A percentile compares a stretch with the other conserved stretches of the same genome.
phyloP scores from a whole-genome alignment of 306 rosid species.

The Castanopsis chinensis region DNA sequence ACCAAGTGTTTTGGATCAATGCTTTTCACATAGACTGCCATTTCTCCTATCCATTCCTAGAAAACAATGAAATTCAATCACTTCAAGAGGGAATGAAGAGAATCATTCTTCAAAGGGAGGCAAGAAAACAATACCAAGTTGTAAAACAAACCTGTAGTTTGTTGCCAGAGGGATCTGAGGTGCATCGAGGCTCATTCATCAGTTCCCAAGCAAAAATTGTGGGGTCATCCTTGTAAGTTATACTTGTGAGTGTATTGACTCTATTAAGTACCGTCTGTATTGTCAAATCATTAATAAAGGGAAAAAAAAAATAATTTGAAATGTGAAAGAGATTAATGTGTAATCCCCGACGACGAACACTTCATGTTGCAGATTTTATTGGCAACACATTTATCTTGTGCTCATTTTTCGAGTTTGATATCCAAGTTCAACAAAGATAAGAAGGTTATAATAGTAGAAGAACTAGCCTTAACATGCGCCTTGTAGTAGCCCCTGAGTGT shows the following conservation, averaged over 20 bases:
- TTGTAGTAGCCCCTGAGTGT: slow-evolving; percentile 80
- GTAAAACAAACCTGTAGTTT: slow-evolving; percentile 61
- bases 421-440: slow-evolving; percentile 1
- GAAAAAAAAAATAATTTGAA: neutral
- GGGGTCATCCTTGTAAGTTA: slow-evolving; percentile 91
- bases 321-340: neutral
- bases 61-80: slow-evolving; percentile 15
- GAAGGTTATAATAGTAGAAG: neutral
- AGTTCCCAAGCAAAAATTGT: slow-evolving; percentile 96
- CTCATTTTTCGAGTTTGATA: neutral
- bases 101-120: neutral
- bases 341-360: neutral
- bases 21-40: slow-evolving; percentile 84
- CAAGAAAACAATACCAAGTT: neutral
- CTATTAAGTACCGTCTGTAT: slow-evolving; percentile 81
- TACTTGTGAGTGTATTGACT: slow-evolving; percentile 68
- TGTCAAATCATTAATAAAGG: neutral
- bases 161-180: slow-evolving; percentile 75
- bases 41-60: slow-evolving; percentile 90
- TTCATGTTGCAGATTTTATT: neutral
- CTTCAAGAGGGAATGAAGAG: neutral
- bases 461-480: slow-evolving; percentile 78
- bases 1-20: slow-evolving; percentile 83
- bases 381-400: neutral
- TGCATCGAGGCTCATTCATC: slow-evolving; percentile 94